Base-by-base conservation (phyloP, 75 land plant species). In the Cunninghamia lanceolata region DNA sequence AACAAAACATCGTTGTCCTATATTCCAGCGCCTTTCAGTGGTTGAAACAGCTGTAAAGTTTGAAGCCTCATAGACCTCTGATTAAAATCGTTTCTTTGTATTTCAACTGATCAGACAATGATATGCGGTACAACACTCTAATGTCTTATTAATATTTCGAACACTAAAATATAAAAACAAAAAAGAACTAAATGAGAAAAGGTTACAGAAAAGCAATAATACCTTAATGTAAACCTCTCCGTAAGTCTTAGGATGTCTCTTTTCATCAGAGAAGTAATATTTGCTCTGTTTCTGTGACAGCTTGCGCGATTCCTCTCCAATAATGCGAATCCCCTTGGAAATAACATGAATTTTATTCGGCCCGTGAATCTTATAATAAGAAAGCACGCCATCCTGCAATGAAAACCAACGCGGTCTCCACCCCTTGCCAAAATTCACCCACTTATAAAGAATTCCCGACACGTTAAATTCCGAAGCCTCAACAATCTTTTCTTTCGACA, bases 361-460 rank as follows among this genome's bases (percentile, higher is more conserved):
- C 35, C 99, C 99, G 53, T 96, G 99, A 39, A 98, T 87, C 92
- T 98, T 98, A 86, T 98, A 98, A 59, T 98, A 98, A 83, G 99
- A 98, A 7, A 98, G 89, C 71, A 98, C 99, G 39, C 99, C 99
- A 71, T 98, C 95, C 77, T 95, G 89, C n/a, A 98, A 87, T 84
- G 95, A 91, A 88, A 98, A 96, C 99, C 99, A 98, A 73, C 99
- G 89, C 68, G 95, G 86, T 90, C 99, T 91, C 99, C 99, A 98
- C 38, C 99, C 95, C 87, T 93, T 98, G 39, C 99, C 99, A 82
- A 93, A 96, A 83, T 98, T 98, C 89, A 98, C 99, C 99, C 99
- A 98, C 88, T 98, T 98, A 50, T 92, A 92, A 86, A 98, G 78
- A 84, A 94, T 89, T 84, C 99, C 99, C 30, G 90, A 95, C 84